Evolutionary conservation across 345 rosid genomes (phyloP).

Genomic region (Brassica juncea): DNA sequence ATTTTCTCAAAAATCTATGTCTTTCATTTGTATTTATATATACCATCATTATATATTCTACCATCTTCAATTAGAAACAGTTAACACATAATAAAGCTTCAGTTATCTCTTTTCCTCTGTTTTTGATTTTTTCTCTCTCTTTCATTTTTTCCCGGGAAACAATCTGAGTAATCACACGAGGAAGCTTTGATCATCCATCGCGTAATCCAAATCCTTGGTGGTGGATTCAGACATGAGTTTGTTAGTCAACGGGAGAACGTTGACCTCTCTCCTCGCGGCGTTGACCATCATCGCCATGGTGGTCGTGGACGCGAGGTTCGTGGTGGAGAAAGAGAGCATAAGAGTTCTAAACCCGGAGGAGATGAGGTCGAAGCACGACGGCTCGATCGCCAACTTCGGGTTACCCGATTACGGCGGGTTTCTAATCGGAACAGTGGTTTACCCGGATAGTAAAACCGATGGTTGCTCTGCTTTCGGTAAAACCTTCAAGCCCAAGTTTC

Average conservation of each 20-base stretch:
- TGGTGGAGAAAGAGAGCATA: conserved; percentile 87
- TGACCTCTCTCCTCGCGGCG: conserved; percentile 35
- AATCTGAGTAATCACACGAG: not conserved
- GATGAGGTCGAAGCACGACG: conserved; percentile 61
- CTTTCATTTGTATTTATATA: conserved; percentile 9
- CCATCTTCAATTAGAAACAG: conserved; percentile 33
- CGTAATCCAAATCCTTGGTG: not conserved
- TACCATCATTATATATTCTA: not conserved
- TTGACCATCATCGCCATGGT: conserved; percentile 30
- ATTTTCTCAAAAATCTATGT: not conserved
- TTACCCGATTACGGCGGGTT: conserved; percentile 81
- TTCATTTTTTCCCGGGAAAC: conserved; percentile 19
- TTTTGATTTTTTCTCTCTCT: not conserved
- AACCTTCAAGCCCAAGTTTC: conserved; percentile 57
- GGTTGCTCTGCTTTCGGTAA: conserved; percentile 69
- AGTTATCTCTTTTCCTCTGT: conserved; percentile 9
- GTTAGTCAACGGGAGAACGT: conserved; percentile 22
- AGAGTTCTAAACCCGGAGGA: conserved; percentile 61
- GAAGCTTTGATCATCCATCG: conserved; percentile 4
- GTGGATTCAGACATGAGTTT: conserved; percentile 23
- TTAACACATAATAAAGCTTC: conserved; percentile 14
- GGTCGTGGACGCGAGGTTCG: conserved; percentile 51
- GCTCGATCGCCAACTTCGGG: conserved; percentile 86
- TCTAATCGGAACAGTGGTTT: conserved; percentile 68
- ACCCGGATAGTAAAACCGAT: conserved; percentile 57